A percentile compares a stretch with the other conserved stretches of the same genome.
These are phyloP conservation scores for Phaeomoniella chlamydospora DNA, from an alignment of 2,329 filamentous ascomycete genomes.

Conservation along the genomic window DNA sequence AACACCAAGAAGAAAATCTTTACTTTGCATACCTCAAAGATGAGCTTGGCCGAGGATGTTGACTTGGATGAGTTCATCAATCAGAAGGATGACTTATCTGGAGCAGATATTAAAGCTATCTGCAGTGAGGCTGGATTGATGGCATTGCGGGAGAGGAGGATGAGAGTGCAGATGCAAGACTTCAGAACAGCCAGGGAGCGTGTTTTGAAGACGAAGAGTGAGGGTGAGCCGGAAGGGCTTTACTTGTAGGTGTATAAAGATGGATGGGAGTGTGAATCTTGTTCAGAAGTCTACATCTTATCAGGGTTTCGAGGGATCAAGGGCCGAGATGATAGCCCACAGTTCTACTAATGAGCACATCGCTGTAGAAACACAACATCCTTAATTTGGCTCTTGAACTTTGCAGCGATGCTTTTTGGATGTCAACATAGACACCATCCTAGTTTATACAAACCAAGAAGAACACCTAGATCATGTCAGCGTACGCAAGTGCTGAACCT, in stretches of 20 bases:
- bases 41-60: slow-evolving; percentile 93
- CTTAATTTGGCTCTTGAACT: too few species aligned
- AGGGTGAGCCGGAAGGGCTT: slow-evolving; percentile 94
- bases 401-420: too few species aligned
- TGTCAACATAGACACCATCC: too few species aligned
- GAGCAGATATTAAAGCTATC: slow-evolving; percentile 97
- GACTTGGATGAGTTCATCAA: slow-evolving; percentile 97
- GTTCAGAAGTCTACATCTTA: too few species aligned
- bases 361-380: too few species aligned
- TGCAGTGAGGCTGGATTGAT: slow-evolving; percentile 93
- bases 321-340: too few species aligned
- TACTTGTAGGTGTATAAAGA: slow-evolving; percentile 87
- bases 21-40: slow-evolving; percentile 94
- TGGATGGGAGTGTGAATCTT: too few species aligned
- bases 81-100: slow-evolving; percentile 93
- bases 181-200: slow-evolving; percentile 86
- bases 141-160: slow-evolving; percentile 84
- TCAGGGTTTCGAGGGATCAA: too few species aligned
- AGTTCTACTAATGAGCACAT: too few species aligned
- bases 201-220: slow-evolving; percentile 95
- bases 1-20: slow-evolving; percentile 98
- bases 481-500: too few species aligned
- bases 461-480: too few species aligned
- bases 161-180: slow-evolving; percentile 98
- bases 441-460: too few species aligned